These are phyloP conservation scores for Cyberlindnera mrakii DNA, from an alignment of 805 yeast species.

Conservation along the genomic window DNA sequence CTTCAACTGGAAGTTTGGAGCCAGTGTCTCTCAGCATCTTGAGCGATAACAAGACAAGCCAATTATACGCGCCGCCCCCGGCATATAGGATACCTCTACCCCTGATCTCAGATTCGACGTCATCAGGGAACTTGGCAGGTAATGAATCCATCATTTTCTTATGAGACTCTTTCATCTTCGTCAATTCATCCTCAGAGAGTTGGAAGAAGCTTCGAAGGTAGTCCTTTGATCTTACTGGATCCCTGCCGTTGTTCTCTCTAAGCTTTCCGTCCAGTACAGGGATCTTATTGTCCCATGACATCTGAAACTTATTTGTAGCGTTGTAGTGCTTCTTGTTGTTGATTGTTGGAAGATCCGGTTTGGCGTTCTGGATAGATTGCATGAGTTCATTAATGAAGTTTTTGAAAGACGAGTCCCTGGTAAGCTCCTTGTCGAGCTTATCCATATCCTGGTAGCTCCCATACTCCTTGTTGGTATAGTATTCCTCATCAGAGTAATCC, in stretches of 20 bases:
- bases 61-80: conserved; percentile 71
- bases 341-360: conserved; percentile 13
- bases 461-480: conserved; percentile 13
- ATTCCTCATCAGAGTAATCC: conserved; percentile 15
- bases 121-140: conserved; percentile 36
- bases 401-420: conserved; percentile 9
- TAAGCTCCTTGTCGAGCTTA: conserved; percentile 9
- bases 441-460: conserved; percentile 6
- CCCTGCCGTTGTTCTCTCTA: conserved; percentile 19
- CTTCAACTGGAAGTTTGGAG: conserved; percentile 72
- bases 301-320: conserved; percentile 8
- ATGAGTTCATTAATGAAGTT: conserved; percentile 16
- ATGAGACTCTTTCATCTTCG: conserved; percentile 16
- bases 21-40: conserved; percentile 55
- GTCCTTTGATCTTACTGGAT: conserved; percentile 21
- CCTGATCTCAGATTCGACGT: conserved; percentile 26
- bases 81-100: conserved; percentile 64
- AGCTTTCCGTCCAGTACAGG: conserved; percentile 22
- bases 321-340: conserved; percentile 22
- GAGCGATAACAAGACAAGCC: conserved; percentile 52
- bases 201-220: conserved; percentile 16
- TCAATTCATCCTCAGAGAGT: conserved; percentile 12
- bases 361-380: conserved; percentile 8
- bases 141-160: conserved; percentile 23
- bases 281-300: conserved; percentile 14